Base-by-base conservation (phyloP, 2,329 filamentous ascomycete species). In the Grosmannia serpens region DNA sequence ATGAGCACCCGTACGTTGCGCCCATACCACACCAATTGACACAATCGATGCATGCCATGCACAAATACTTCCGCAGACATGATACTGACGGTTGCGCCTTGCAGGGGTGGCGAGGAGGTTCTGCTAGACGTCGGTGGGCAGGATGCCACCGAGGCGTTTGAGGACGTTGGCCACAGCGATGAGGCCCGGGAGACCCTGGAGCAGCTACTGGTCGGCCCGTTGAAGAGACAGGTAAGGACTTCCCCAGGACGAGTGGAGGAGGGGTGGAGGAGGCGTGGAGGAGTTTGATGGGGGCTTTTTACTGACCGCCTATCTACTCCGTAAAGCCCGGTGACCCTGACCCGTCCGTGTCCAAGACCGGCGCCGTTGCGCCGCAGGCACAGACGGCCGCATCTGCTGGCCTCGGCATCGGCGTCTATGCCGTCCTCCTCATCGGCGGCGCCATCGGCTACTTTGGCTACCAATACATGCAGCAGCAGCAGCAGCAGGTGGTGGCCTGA, bases 141-240 rank as follows among this genome's bases (percentile, higher is more conserved):
- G 77, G 94, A 99, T 75, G 88, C 89, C 69, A 96, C 92, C 67
- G 94, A 97, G 77, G 92, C 94, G 62, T 99, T 99, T 72, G 94
- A 99, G 79, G 94, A 99, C 75, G 94, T 99, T 69, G 94, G 94
- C 70, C 94, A 99, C 87, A 95, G 89, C 69, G 94, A 99, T 75
- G 94, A 99, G 81, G 94, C 94, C 65, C 87, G 94, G 65, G 92
- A 97, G 79, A 92, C 95, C 65, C 85, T 99, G 59, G 85, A 87
- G 35, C 83, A 84, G 69, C 78, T 95, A 64, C 75, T 85, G 56
- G 81, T 94, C 65, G 91, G 89, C 64, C 79, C 71, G 44, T 75
- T 96, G 72, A 95, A 95, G 85, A 83, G 89, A 73, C 72, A 82
- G 79, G 89, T 95, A 81, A 68, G 84, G 9, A n/a, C n/a, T n/a